phyloP scores from a whole-genome alignment of 129 eudicot genomes.

The Flaveria trinervia region DNA sequence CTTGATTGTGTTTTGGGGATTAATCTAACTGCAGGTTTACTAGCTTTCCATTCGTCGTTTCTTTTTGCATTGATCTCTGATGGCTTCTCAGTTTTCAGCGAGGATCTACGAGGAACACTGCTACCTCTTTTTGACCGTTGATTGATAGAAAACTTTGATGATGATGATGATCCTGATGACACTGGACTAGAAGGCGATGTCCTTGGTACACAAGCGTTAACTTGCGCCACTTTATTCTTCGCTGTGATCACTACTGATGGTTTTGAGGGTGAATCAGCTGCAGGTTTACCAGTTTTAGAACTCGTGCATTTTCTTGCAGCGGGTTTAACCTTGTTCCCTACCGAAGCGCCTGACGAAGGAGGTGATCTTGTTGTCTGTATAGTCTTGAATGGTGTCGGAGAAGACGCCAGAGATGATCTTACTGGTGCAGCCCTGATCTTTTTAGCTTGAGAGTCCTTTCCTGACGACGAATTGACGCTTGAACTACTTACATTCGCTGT shows the following conservation, averaged over 20 bases:
- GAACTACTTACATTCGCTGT: constrained; percentile 33
- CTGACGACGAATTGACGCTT: constrained; percentile 25
- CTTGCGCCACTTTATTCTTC: constrained; percentile 10
- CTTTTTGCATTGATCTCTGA: constrained; percentile 6
- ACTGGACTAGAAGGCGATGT: constrained; percentile 33
- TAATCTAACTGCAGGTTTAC: constrained; percentile 18
- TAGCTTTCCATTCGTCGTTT: not conserved
- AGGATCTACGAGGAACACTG: constrained; percentile 24
- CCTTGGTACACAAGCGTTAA: not conserved
- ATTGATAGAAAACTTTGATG: not conserved
- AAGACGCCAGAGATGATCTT: not conserved
- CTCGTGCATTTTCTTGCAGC: not conserved
- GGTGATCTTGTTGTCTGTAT: not conserved
- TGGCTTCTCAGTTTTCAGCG: constrained; percentile 7
- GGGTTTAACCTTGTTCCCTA: constrained; percentile 9
- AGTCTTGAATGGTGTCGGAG: not conserved
- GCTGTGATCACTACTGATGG: constrained; percentile 14
- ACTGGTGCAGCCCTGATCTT: not conserved
- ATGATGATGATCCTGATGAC: constrained; percentile 18
- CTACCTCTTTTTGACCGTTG: constrained; percentile 24
- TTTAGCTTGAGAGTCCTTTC: constrained; percentile 31
- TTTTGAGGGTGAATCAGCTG: constrained; percentile 29
- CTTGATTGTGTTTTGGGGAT: constrained; percentile 11
- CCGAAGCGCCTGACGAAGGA: not conserved
- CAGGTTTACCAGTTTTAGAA: constrained; percentile 21